phyloP scores from a whole-genome alignment of 1,284 basidiomycete genomes.

The Pseudozyma tsukubaensis region DNA sequence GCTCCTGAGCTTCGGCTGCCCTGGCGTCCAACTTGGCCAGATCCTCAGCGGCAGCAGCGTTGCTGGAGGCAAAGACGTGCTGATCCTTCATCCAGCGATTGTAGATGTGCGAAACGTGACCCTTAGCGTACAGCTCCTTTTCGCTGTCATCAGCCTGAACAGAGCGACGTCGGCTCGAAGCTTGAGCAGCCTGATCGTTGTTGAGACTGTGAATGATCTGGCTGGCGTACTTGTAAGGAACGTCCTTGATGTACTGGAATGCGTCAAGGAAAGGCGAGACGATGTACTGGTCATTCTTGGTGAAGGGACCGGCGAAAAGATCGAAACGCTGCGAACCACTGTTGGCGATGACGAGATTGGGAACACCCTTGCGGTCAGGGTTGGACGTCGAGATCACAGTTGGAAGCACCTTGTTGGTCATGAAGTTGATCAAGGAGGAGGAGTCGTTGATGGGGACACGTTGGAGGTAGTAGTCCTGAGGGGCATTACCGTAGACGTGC shows the following conservation, averaged over 20 bases:
- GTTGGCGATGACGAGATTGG: constrained; percentile 63
- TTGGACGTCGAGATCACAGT: constrained; percentile 61
- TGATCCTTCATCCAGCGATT: constrained; percentile 45
- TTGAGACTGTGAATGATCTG: constrained; percentile 54
- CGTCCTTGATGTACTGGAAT: constrained; percentile 61
- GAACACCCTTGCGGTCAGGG: constrained; percentile 38
- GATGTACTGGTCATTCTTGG: constrained; percentile 65
- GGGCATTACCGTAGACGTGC: constrained; percentile 55
- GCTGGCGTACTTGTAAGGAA: constrained; percentile 55
- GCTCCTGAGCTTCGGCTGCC: constrained; percentile 18
- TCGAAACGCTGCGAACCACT: constrained; percentile 64
- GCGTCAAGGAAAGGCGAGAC: constrained; percentile 63
- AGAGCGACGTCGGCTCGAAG: constrained; percentile 22
- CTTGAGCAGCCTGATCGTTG: constrained; percentile 20
- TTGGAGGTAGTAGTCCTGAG: constrained; percentile 65
- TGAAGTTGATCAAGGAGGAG: constrained; percentile 58
- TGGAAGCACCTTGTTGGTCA: constrained; percentile 60
- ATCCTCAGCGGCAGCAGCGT: constrained; percentile 12
- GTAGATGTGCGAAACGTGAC: constrained; percentile 47
- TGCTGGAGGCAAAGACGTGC: constrained; percentile 5
- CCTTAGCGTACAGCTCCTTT: constrained; percentile 36
- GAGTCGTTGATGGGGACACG: constrained; percentile 48
- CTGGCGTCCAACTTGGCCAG: constrained; percentile 28
- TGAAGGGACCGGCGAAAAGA: constrained; percentile 58
- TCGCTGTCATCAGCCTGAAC: constrained; percentile 21